Conservation (phyloP, 371 early-diverging fungal genomes). For the Haplosporangium sp. region DNA sequence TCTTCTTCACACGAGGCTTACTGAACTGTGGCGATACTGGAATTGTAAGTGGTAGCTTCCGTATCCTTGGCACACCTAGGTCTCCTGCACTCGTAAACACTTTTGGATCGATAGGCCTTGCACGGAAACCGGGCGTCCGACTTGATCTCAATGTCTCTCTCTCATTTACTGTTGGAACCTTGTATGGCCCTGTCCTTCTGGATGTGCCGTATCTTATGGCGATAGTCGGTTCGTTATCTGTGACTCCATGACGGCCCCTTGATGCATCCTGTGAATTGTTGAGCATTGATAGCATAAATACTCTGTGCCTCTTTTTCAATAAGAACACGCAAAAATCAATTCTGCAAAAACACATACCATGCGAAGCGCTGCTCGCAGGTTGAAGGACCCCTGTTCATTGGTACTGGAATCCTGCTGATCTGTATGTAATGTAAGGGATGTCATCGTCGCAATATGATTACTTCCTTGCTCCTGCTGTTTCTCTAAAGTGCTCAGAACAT, state of each 20-base stretch:
- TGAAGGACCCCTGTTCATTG: too few relatives aligned
- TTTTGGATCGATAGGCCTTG: slow-evolving; percentile 32
- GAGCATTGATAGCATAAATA: too few relatives aligned
- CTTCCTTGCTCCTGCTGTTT: background rate
- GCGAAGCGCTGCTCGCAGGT: too few relatives aligned
- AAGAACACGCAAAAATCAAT: too few relatives aligned
- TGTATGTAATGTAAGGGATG: too few relatives aligned
- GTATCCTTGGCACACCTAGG: slow-evolving; percentile 32
- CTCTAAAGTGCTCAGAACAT: background rate
- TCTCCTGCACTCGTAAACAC: slow-evolving; percentile 45
- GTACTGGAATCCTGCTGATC: too few relatives aligned
- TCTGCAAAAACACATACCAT: too few relatives aligned
- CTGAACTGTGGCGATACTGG: slow-evolving; percentile 41
- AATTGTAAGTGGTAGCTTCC: slow-evolving; percentile 33
- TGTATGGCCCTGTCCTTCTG: slow-evolving; percentile 19
- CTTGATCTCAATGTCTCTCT: slow-evolving; percentile 21
- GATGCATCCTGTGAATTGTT: background rate
- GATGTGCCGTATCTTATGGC: slow-evolving; percentile 1
- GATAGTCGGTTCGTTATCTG: background rate
- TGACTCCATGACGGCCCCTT: background rate
- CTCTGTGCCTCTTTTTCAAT: too few relatives aligned
- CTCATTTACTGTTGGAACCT: slow-evolving; percentile 18
- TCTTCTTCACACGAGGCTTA: slow-evolving; percentile 16
- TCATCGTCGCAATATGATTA: too few relatives aligned
- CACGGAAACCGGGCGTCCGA: slow-evolving; percentile 17